Evolutionary conservation across 257 asterid genomes (phyloP), one percentile per base, ranked within the genome.

Genomic region (Ballota nigra): DNA sequence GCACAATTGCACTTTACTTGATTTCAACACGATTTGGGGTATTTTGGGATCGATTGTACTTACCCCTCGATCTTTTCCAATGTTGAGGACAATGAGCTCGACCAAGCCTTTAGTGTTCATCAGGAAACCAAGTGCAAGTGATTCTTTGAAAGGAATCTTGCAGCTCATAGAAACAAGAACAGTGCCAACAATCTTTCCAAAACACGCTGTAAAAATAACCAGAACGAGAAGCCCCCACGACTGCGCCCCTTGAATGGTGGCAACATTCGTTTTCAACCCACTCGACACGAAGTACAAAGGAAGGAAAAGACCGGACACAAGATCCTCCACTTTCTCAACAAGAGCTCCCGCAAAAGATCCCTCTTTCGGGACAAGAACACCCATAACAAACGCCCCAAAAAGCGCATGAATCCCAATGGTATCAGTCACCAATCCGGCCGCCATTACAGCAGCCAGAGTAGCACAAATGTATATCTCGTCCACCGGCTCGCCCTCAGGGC

Each of bases 71-170:
- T 80, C 84, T 73, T 41, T 80, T 0, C 84, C 84, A 8, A 80
- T 80, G 82, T 92, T 92, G 61, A 89, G 98, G 53, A 92, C 96
- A 63, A 92, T 92, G 77, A 92, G 92, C 82, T 89, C 96, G 28
- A 92, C 98, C 62, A 92, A 66, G 3, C 87, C 87, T 75, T 83
- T 80, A 6, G 91, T 92, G 75, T 92, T 92, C 98, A 92, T 92
- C 13, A 92, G 81, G 26, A 92, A 83, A 18, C 98, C 98, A 31
- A 92, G 96, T 8, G 96, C 77, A 8, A 88, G 41, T 0, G 98
- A 89, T 71, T 92, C 98, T 7, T 22, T 56, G 13, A 79, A 33
- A 0, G 96, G 90, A 63, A 89, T 15, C 76, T 81, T 83, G 80
- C 87, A 92, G 18, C 78, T 4, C 23, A 78, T 66, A 4, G 96